These are phyloP conservation scores for Camelina laxa DNA, from an alignment of 345 rosid species.

Conservation along the genomic window DNA sequence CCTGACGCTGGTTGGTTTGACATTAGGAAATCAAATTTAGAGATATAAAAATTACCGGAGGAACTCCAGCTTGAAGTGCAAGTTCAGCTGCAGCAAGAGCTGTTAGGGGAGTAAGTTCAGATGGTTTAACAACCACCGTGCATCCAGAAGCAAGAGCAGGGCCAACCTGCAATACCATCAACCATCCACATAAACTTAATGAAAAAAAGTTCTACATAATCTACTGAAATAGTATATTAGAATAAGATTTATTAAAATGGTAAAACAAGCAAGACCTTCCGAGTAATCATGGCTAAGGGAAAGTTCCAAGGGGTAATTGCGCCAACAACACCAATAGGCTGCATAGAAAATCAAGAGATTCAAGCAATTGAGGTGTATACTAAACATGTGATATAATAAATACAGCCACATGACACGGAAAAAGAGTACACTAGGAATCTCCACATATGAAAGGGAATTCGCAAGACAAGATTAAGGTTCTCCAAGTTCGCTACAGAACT, in stretches of 20 bases:
- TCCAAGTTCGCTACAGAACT: conserved; percentile 5
- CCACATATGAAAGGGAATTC: conserved; percentile 1
- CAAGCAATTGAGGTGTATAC: conserved; percentile 4
- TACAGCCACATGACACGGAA: not conserved
- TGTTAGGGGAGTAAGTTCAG: conserved; percentile 92
- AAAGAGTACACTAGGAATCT: conserved; percentile 19
- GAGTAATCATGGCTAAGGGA: conserved; percentile 98
- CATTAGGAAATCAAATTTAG: conserved; percentile 16
- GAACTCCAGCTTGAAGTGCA: conserved; percentile 97
- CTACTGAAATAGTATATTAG: conserved; percentile 18
- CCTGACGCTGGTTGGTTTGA: no score
- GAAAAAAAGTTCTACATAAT: not conserved
- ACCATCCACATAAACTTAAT: conserved; percentile 37
- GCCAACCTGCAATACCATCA: conserved; percentile 67
- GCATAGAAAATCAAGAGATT: conserved; percentile 43
- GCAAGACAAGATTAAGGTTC: not conserved
- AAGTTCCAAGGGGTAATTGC: conserved; percentile 97
- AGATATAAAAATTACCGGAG: conserved; percentile 70
- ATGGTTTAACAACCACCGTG: conserved; percentile 94
- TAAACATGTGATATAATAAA: not conserved
- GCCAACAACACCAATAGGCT: conserved; percentile 99
- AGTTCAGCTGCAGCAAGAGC: conserved; percentile 97
- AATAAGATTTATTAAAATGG: conserved; percentile 4
- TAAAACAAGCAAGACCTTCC: conserved; percentile 63
- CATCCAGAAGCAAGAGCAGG: conserved; percentile 99